Base-by-base conservation (phyloP, 106 monocot species). In the Allium fistulosum region DNA sequence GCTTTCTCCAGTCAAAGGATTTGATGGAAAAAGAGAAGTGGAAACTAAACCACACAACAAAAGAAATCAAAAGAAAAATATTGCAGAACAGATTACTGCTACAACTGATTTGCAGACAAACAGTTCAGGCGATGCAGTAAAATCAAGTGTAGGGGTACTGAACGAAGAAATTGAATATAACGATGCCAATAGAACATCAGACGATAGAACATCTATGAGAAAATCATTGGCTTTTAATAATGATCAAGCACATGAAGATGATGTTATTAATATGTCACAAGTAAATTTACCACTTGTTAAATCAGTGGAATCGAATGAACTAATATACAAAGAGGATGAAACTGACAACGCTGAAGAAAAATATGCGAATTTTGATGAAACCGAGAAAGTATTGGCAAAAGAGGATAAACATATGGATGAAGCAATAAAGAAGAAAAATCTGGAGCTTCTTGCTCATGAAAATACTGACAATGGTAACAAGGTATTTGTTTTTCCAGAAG, bases 401-500 rank as follows among this genome's bases (percentile, higher is more conserved):
- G 61, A 37, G 15, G 48, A n/a, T 9, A 61, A 10, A 26, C 62
- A 26, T 72, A 27, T 63, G 53, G 59, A 70, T 47, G 10, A 28
- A 52, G 60, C 46, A 65, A 15, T 59, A 73, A 37, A 17, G 62
- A 8, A 77, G 69, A 50, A 51, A 77, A 61, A 74, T 75, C 63
- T 97, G 52, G 82, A 87, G 76, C 63, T 72, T 28, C 82, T 97
- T 70, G 86, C 92, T 9, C 65, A 82, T 17, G 62, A 81, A 57
- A 87, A 80, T 65, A 49, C 75, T 58, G 70, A 66, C 11, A 75
- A 60, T 4, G 92, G 87, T 50, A 77, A 68, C 52, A 86, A 85
- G 63, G 14, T 82, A 26, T 97, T 97, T 79, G 73, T 83, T 70
- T 82, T 68, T 71, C 97, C 97, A 59, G 69, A 83, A 73, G 63